Base-by-base conservation (phyloP, 345 rosid genomes). In the Brassica cretica region DNA sequence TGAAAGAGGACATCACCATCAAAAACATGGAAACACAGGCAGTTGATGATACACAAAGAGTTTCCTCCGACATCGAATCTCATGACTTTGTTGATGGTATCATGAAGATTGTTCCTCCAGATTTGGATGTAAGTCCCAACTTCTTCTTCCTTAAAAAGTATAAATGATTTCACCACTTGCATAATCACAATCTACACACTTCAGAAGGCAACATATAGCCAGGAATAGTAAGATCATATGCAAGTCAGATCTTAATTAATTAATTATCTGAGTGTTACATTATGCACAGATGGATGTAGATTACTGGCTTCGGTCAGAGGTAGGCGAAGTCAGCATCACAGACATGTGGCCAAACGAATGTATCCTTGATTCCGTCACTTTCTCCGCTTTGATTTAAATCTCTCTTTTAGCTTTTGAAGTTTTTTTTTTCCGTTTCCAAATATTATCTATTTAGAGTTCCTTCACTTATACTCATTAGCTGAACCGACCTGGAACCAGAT, bases 251-350 rank as follows among this genome's bases (percentile, higher is more conserved):
- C 64, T 29, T 27, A 16, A 14, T 21, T 32, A 63, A 58, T 46
- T 59, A 24, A 24, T 70, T n/a, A 44, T 56, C 67, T 56, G 5
- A 32, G 41, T 78, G 53, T 67, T 68, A 35, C 44, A 75, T 64
- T 14, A 66, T 74, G 66, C 80, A 82, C 89, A 92, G 97, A 85
- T 84, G 78, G 94, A 86, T 66, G 92, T 89, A 61, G 99, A 95
- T 85, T 95, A 93, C 88, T 91, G 97, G 98, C 94, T 93, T 51
- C 86, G 86, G 83, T 93, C 99, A 81, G 99, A 93, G 72, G 87
- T 92, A 14, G 93, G 84, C 11, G 95, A 84, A 41, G 87, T 93
- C 76, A 93, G 98, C 89, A 88, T 91, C 75, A 93, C 97, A 16
- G 96, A 93, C 85, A 84, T 90, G 79, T 95, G 99, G 98, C 86